These are phyloP conservation scores for Myxozyma mucilagina DNA, from an alignment of 805 yeast genomes.

Conservation along the genomic window DNA sequence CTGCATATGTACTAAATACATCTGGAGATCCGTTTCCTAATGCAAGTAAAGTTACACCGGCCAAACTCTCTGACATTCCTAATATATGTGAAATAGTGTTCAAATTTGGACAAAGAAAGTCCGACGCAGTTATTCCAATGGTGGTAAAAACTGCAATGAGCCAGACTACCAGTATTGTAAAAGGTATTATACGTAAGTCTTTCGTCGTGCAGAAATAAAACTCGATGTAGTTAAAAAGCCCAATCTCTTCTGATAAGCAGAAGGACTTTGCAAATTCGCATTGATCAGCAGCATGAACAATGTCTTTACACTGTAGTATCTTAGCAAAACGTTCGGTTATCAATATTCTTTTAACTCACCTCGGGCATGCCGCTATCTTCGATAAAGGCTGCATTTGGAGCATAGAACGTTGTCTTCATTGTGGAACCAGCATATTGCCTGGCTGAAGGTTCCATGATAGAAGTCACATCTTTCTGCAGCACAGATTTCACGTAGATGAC, in stretches of 20 bases:
- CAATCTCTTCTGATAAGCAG: conserved; percentile 24
- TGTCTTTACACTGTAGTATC: conserved; percentile 21
- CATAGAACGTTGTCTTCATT: too few species aligned
- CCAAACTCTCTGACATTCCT: conserved; percentile 66
- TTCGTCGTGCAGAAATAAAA: conserved; percentile 32
- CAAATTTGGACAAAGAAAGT: conserved; percentile 77
- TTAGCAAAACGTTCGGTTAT: background rate
- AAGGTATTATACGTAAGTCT: conserved; percentile 13
- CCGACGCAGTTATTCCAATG: conserved; percentile 79
- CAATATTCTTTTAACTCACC: background rate
- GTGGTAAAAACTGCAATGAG: conserved; percentile 54
- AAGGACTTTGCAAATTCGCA: conserved; percentile 31
- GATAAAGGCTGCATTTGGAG: background rate
- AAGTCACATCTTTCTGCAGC: background rate
- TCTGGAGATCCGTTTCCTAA: conserved; percentile 94
- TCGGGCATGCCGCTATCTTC: background rate
- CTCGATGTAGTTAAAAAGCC: conserved; percentile 30
- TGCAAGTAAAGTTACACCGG: conserved; percentile 82
- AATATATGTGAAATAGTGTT: conserved; percentile 62
- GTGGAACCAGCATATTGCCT: too few species aligned
- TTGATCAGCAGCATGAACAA: conserved; percentile 20
- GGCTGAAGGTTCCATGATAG: background rate
- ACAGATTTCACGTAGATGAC: background rate
- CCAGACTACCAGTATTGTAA: conserved; percentile 33
- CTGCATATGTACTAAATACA: conserved; percentile 77